Base-by-base conservation (phyloP, 2,329 filamentous ascomycete species). In the Bipolaris cookei region DNA sequence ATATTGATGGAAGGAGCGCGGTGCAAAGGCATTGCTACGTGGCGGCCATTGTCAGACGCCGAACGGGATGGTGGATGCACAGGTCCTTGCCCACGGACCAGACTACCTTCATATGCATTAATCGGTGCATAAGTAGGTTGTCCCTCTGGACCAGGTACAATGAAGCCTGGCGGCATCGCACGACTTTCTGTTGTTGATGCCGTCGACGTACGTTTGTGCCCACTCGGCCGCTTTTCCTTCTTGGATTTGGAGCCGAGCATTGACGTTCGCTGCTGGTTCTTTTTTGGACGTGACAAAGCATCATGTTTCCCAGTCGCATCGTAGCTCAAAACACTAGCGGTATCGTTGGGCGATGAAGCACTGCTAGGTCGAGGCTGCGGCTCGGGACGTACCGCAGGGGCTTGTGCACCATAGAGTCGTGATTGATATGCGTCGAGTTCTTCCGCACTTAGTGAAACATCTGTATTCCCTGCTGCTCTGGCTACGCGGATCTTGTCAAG, bases 361-460 rank as follows among this genome's bases (percentile, higher is more conserved):
- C 56, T 67, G 35, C 42, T 53, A 30, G 66, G 64, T 25, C 63
- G 64, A 50, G 64, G 38, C 37, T 58, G 65, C 35, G 50, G 37
- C 57, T 65, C 60, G 39, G 70, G 62, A 45, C 64, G 70, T 63
- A 62, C 68, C 70, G 69, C 62, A 62, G 68, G 62, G 61, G 65
- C 62, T 54, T 62, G 66, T 52, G 64, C 53, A 16, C 88, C 85
- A 73, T 87, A 85, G 61, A 84, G 80, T 68, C 84, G 82, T 61
- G 87, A 85, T 72, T 94, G 89, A 65, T 96, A 82, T 44, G 92
- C 92, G 60, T 88, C 89, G 66, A 97, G 81, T 76, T 97, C 93
- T 51, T 90, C 87, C 69, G 88, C 85, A 66, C 85, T 92, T 62
- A 98, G 83, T 73, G 88, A 90, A 54, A 97, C 91, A 55, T 96